Conservation (phyloP, 1,139 yeast species). For the Hansenula sp. region DNA sequence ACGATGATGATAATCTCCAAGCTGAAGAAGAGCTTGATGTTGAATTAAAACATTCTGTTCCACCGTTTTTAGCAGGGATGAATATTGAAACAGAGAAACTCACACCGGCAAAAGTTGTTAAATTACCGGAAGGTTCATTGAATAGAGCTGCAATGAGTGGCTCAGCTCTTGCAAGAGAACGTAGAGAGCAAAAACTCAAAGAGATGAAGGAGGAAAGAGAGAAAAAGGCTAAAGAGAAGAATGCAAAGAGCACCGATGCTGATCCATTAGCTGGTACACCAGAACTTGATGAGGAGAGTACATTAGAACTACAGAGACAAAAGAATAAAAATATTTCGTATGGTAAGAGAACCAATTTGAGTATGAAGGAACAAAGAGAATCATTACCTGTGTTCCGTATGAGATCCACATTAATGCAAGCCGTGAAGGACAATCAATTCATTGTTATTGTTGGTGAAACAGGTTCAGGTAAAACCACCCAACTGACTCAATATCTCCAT, state of each 20-base stretch:
- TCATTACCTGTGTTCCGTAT: conserved; percentile 70
- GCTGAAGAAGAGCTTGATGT: conserved; percentile 58
- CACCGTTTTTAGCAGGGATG: conserved; percentile 63
- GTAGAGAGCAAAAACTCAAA: conserved; percentile 53
- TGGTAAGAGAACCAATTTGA: conserved; percentile 47
- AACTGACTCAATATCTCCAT: conserved; percentile 79
- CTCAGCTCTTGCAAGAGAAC: conserved; percentile 60
- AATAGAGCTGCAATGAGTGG: conserved; percentile 76
- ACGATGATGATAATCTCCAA: conserved; percentile 21
- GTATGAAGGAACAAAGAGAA: conserved; percentile 61
- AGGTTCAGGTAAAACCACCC: conserved; percentile 97
- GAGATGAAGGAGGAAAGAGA: conserved; percentile 45
- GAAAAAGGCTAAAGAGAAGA: conserved; percentile 10
- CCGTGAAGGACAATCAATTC: conserved; percentile 63
- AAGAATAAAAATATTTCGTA: conserved; percentile 34
- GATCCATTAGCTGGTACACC: conserved; percentile 24
- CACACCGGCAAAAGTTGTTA: conserved; percentile 55
- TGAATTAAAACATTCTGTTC: conserved; percentile 65
- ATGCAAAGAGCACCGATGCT: conserved; percentile 7
- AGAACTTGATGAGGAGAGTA: conserved; percentile 23
- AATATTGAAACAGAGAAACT: conserved; percentile 30
- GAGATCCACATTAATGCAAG: conserved; percentile 51
- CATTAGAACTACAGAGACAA: conserved; percentile 40
- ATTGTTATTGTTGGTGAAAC: conserved; percentile 93
- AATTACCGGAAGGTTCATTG: conserved; percentile 77